phyloP scores from a whole-genome alignment of 495 filamentous ascomycete genomes.

The Parmelia sp. region DNA sequence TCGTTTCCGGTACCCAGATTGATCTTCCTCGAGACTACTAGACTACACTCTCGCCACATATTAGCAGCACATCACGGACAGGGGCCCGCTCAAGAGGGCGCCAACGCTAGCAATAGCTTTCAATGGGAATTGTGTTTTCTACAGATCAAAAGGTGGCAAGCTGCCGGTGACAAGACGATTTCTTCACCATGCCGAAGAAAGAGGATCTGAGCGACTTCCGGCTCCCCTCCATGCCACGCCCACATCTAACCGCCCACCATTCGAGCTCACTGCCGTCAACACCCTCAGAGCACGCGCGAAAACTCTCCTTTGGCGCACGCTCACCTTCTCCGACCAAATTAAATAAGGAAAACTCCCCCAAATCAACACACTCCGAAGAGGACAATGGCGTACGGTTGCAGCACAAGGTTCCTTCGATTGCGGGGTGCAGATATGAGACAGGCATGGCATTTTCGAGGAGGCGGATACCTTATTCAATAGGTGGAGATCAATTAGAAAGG shows the following conservation, averaged over 20 bases:
- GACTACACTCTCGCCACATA: neutral
- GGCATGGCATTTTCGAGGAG: slow-evolving; percentile 64
- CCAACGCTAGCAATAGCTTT: slow-evolving; percentile 14
- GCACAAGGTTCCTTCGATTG: slow-evolving; percentile 29
- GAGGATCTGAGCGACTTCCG: slow-evolving; percentile 19
- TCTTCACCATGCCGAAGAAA: slow-evolving; percentile 21
- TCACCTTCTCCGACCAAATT: slow-evolving; percentile 77
- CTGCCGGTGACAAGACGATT: slow-evolving; percentile 24
- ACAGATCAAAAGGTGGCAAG: slow-evolving; percentile 15
- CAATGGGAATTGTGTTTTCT: slow-evolving; percentile 14
- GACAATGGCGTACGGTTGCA: slow-evolving; percentile 19
- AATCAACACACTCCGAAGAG: slow-evolving; percentile 84
- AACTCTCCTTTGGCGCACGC: slow-evolving; percentile 74
- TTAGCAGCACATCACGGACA: neutral
- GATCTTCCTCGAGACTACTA: neutral
- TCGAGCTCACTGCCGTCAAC: slow-evolving; percentile 93
- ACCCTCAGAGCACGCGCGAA: slow-evolving; percentile 79
- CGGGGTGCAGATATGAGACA: slow-evolving; percentile 77
- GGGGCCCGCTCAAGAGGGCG: slow-evolving; percentile 15
- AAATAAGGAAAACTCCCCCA: slow-evolving; percentile 69
- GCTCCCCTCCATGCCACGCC: slow-evolving; percentile 30
- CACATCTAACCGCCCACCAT: slow-evolving; percentile 53
- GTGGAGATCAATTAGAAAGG: slow-evolving; percentile 63
- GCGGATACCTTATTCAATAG: slow-evolving; percentile 88
- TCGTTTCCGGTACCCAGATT: neutral